Evolutionary conservation across 2,329 filamentous ascomycete species (phyloP).

Genomic region (Mariannaea elegans): DNA sequence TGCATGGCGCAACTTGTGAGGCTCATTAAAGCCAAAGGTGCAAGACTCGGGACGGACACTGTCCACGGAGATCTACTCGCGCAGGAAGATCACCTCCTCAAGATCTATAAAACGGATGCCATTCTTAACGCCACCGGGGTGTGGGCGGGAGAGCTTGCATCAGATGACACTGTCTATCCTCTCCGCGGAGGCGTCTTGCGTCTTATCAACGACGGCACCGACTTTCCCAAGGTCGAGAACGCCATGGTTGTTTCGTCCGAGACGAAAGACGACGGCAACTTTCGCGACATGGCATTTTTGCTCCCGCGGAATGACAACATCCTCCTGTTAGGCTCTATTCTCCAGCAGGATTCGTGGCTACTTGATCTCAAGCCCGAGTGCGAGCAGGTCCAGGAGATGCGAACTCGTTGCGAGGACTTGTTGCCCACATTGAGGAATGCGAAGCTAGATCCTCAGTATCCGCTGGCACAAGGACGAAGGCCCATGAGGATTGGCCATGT

Average conservation of each 20-base stretch:
- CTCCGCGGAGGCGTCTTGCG: constrained; percentile 7
- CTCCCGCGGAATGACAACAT: constrained; percentile 9
- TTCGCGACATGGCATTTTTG: constrained; percentile 9
- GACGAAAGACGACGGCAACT: background rate
- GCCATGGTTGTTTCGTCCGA: constrained; percentile 2
- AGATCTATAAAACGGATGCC: background rate
- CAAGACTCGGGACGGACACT: background rate
- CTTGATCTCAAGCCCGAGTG: constrained; percentile 2
- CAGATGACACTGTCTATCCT: background rate
- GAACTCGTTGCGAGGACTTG: background rate
- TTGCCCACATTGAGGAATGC: background rate
- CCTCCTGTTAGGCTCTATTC: constrained; percentile 10
- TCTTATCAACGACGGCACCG: constrained; percentile 3
- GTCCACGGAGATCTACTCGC: background rate
- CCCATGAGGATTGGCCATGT: background rate
- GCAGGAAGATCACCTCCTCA: background rate
- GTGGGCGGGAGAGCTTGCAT: background rate
- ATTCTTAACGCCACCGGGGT: constrained; percentile 6
- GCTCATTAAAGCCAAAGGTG: constrained; percentile 9
- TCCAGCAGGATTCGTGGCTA: constrained; percentile 2
- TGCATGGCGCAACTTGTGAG: constrained; percentile 2
- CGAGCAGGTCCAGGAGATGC: constrained; percentile 2
- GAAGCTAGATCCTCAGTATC: background rate
- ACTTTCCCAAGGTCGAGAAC: constrained; percentile 1
- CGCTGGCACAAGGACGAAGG: constrained; percentile 5